A percentile compares a stretch with the other conserved stretches of the same genome.
These are phyloP conservation scores for Mentha longifolia DNA, from an alignment of 257 asterid species.

Conservation along the genomic window DNA sequence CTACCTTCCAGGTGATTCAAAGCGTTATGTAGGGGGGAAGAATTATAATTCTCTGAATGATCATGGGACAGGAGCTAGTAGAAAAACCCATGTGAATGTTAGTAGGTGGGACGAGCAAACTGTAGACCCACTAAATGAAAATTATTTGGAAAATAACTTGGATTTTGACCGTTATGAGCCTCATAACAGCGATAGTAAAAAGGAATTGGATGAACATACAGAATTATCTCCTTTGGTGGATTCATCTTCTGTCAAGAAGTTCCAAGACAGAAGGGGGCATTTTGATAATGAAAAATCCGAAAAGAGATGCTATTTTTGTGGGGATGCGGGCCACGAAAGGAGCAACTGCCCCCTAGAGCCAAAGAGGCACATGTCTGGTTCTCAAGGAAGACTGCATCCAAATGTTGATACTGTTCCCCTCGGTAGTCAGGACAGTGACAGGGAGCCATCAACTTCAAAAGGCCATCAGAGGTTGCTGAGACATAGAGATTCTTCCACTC, in stretches of 20 bases:
- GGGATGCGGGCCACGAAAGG: conserved; percentile 46
- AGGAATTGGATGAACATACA: conserved; percentile 36
- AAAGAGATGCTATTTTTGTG: conserved; percentile 41
- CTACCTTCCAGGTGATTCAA: conserved; percentile 25
- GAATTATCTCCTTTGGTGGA: conserved; percentile 18
- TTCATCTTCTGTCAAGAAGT: conserved; percentile 20
- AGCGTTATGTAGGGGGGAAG: conserved; percentile 27
- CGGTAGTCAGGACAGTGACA: conserved; percentile 29
- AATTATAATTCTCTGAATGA: conserved; percentile 25
- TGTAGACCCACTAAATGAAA: conserved; percentile 37
- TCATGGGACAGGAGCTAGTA: conserved; percentile 33
- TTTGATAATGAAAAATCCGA: conserved; percentile 18
- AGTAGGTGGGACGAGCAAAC: conserved; percentile 52
- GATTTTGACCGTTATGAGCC: conserved; percentile 70
- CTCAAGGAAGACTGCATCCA: conserved; percentile 21
- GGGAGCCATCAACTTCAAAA: conserved; percentile 34
- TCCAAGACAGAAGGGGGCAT: conserved; percentile 33
- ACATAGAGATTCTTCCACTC: conserved; percentile 36
- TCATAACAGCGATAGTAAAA: conserved; percentile 39
- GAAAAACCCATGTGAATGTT: conserved; percentile 40
- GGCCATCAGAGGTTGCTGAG: conserved; percentile 28
- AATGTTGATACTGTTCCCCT: conserved; percentile 25
- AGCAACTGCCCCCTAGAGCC: conserved; percentile 35
- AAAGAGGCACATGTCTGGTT: conserved; percentile 32
- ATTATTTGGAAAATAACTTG: conserved; percentile 33